Evolutionary conservation across 108 stramenopile species (phyloP).

Genomic region (Hondaea fermentalgiana): DNA sequence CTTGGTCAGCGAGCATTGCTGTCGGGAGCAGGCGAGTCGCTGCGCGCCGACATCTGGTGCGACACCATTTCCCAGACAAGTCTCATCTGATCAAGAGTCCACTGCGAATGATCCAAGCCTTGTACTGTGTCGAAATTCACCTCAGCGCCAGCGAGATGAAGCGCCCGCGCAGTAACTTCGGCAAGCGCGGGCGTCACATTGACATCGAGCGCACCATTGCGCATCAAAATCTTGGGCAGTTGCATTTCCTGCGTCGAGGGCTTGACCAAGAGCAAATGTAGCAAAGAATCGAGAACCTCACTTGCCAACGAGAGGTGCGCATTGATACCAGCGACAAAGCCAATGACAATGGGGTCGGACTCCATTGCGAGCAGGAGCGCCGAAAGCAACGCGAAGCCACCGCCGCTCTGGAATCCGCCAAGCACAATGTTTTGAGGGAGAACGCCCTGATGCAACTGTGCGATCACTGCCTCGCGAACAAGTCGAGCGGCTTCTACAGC

Average conservation of each 20-base stretch:
- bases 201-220: neutral
- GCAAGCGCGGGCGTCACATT: neutral
- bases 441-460: neutral
- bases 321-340: neutral
- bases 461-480: neutral
- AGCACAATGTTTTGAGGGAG: neutral
- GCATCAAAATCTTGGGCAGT: neutral
- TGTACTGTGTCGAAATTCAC: neutral
- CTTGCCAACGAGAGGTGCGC: neutral
- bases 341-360: neutral
- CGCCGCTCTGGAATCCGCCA: neutral
- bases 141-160: neutral
- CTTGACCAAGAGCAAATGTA: neutral
- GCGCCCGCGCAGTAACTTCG: neutral
- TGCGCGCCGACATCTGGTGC: too few relatives aligned
- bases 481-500: neutral
- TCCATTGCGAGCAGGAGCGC: neutral
- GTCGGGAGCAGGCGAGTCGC: too few relatives aligned
- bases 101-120: neutral
- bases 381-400: neutral
- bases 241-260: neutral
- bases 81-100: neutral
- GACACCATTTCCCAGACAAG: neutral
- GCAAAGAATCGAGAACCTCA: neutral
- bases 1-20: too few relatives aligned